phyloP scores from a whole-genome alignment of 306 rosid genomes.

The cucumber (Cucumis sativus) region Cucumber_9930_V3 NC_026655.2:32022501-32023000 shows the following conservation, averaged over 20 bases:
- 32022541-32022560: conserved; percentile 56
- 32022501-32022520: conserved; percentile 81
- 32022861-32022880: not conserved
- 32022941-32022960: conserved; percentile 89
- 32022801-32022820: not conserved
- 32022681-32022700: conserved; percentile 12
- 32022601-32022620: conserved; percentile 51
- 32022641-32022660: conserved; percentile 85
- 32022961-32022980: conserved; percentile 82
- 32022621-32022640: conserved; percentile 77
- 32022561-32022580: conserved; percentile 57
- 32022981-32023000: conserved; percentile 88
- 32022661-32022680: conserved; percentile 92
- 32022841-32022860: not conserved
- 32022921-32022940: conserved; percentile 92
- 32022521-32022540: conserved; percentile 77
- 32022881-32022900: conserved; percentile 62
- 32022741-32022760: not conserved
- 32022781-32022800: not conserved
- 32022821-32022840: not conserved
- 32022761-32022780: not conserved
- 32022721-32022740: not conserved
- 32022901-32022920: conserved; percentile 84
- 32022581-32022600: conserved; percentile 49
- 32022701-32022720: not conserved